These are phyloP conservation scores for Metschnikowia lunata DNA, from an alignment of 805 yeast species.

Conservation along the genomic window DNA sequence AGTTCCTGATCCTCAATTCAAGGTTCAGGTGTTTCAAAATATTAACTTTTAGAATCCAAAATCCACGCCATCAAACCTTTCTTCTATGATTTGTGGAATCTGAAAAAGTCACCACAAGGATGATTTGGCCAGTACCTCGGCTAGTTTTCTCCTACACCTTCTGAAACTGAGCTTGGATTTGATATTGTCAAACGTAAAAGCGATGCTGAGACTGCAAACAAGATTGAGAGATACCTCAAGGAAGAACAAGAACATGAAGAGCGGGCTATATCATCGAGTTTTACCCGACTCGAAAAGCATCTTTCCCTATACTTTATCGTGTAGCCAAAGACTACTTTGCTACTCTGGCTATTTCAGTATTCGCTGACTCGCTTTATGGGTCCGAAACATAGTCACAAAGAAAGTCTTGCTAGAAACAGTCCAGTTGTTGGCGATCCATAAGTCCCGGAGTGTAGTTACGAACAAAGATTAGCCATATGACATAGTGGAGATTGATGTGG, in stretches of 20 bases:
- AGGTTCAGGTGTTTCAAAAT: neutral
- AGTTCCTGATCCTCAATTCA: slow-evolving; percentile 4
- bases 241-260: no score
- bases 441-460: neutral
- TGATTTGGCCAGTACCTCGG: no score
- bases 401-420: neutral
- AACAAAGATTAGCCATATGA: neutral
- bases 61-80: neutral
- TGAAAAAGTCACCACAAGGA: neutral
- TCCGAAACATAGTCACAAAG: neutral
- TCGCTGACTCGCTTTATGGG: neutral
- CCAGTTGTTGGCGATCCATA: neutral
- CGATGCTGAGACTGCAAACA: no score
- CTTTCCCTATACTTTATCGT: neutral
- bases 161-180: no score
- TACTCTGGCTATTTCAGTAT: no score
- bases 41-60: neutral
- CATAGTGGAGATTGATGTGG: neutral
- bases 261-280: no score
- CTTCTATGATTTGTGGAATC: neutral
- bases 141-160: no score
- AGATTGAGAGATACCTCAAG: no score
- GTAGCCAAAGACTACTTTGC: no score
- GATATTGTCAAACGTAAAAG: no score
- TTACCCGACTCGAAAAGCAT: no score